Percentiles rank a stretch among this genome's conserved stretches.
phyloP scores from a whole-genome alignment of 2,329 filamentous ascomycete genomes.

The Colletotrichum chlorophyti region DNA sequence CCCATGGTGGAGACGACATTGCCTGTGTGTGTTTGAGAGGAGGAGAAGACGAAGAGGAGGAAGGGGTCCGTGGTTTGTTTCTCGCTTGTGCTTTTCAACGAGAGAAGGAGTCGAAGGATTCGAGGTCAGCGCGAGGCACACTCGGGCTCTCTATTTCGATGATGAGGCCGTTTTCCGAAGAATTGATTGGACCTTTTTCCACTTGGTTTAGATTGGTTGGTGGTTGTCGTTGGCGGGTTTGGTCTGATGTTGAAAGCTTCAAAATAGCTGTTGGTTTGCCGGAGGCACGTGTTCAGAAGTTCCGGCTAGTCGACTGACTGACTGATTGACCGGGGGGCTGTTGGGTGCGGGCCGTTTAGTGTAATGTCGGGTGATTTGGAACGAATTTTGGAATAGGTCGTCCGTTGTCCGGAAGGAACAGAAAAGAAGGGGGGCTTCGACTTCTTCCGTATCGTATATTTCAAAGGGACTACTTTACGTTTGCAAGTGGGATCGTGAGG shows the following conservation, averaged over 20 bases:
- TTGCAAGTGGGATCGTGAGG: too few relatives aligned
- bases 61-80: constrained; percentile 15
- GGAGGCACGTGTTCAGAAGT: constrained; percentile 27
- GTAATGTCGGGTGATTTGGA: too few relatives aligned
- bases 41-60: constrained; percentile 3
- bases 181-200: constrained; percentile 1
- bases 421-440: too few relatives aligned
- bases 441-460: too few relatives aligned
- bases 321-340: neutral
- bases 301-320: constrained; percentile 2
- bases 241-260: constrained; percentile 27
- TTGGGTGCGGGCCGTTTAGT: too few relatives aligned
- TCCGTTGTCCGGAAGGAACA: constrained; percentile 8
- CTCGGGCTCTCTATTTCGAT: neutral
- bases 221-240: constrained; percentile 1
- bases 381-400: constrained; percentile 1
- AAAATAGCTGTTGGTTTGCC: constrained; percentile 13
- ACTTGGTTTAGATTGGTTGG: neutral
- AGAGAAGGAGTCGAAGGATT: too few relatives aligned
- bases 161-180: constrained; percentile 4
- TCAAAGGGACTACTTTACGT: too few relatives aligned
- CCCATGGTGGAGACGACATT: constrained; percentile 80
- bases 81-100: neutral
- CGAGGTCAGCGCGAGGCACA: too few relatives aligned
- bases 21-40: constrained; percentile 24